These are phyloP conservation scores for Monosporascus sp. DNA, from an alignment of 2,329 filamentous ascomycete species.

Conservation along the genomic window DNA sequence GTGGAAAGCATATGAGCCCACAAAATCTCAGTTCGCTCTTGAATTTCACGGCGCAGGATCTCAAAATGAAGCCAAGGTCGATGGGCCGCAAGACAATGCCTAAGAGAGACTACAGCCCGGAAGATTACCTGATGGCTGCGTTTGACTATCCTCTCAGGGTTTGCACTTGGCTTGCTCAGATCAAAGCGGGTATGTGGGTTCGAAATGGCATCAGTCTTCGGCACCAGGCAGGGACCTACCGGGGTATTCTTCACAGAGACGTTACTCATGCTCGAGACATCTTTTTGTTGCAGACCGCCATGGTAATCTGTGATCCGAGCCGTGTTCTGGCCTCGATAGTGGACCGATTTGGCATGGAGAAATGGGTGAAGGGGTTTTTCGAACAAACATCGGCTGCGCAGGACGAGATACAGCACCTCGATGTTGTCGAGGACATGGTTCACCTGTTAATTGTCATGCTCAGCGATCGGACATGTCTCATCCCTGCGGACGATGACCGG, in stretches of 20 bases:
- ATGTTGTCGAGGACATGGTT: conserved; percentile 92
- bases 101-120: conserved; percentile 53
- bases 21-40: conserved; percentile 65
- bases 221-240: conserved; percentile 91
- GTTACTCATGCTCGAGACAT: conserved; percentile 93
- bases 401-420: conserved; percentile 82
- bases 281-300: conserved; percentile 83
- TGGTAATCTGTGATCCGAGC: conserved; percentile 79
- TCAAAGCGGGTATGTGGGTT: conserved; percentile 98
- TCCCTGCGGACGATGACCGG: conserved; percentile 61
- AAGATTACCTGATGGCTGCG: conserved; percentile 78
- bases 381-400: conserved; percentile 66
- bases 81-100: conserved; percentile 57
- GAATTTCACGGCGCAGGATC: conserved; percentile 64
- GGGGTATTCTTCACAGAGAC: conserved; percentile 82
- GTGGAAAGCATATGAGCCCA: conserved; percentile 68
- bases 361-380: conserved; percentile 83
- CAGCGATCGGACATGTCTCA: conserved; percentile 78
- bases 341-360: conserved; percentile 82
- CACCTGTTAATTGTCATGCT: conserved; percentile 87
- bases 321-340: conserved; percentile 84
- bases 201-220: conserved; percentile 92
- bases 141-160: conserved; percentile 93
- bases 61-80: conserved; percentile 58
- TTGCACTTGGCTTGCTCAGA: conserved; percentile 94